Evolutionary conservation across 2,329 filamentous ascomycete genomes (phyloP).

Genomic region (Fusarium sp.): DNA sequence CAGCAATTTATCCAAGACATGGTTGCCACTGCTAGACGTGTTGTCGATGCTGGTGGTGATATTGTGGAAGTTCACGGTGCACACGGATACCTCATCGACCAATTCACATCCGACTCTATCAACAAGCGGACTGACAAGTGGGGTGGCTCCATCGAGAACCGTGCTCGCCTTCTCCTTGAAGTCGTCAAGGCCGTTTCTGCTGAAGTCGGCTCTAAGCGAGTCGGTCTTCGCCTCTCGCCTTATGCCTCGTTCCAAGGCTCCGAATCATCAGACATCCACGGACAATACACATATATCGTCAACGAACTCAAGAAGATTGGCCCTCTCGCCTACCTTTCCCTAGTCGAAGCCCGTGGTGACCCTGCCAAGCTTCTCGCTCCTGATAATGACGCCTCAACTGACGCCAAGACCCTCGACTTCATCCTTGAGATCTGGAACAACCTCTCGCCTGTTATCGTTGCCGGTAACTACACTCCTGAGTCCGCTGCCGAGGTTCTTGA

Average conservation of each 20-base stretch:
- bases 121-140: constrained; percentile 63
- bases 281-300: constrained; percentile 44
- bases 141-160: constrained; percentile 66
- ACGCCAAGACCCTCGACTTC: constrained; percentile 46
- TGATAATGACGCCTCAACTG: constrained; percentile 50
- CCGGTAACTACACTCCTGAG: constrained; percentile 42
- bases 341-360: constrained; percentile 47
- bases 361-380: constrained; percentile 25
- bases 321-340: constrained; percentile 45
- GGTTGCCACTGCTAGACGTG: constrained; percentile 15
- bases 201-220: constrained; percentile 51
- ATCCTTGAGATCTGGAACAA: constrained; percentile 49
- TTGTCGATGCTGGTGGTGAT: constrained; percentile 25
- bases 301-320: constrained; percentile 48
- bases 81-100: constrained; percentile 68
- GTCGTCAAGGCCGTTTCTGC: constrained; percentile 54
- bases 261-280: constrained; percentile 35
- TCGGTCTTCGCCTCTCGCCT: constrained; percentile 56
- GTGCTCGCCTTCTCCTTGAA: constrained; percentile 61
- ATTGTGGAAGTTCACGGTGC: constrained; percentile 46
- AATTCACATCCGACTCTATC: constrained; percentile 61
- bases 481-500: constrained; percentile 40
- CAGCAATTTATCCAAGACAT: constrained; percentile 20
- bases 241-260: constrained; percentile 46
- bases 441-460: constrained; percentile 46